Evolutionary conservation across 805 yeast genomes (phyloP).

Genomic region (Candida gorgasii): DNA sequence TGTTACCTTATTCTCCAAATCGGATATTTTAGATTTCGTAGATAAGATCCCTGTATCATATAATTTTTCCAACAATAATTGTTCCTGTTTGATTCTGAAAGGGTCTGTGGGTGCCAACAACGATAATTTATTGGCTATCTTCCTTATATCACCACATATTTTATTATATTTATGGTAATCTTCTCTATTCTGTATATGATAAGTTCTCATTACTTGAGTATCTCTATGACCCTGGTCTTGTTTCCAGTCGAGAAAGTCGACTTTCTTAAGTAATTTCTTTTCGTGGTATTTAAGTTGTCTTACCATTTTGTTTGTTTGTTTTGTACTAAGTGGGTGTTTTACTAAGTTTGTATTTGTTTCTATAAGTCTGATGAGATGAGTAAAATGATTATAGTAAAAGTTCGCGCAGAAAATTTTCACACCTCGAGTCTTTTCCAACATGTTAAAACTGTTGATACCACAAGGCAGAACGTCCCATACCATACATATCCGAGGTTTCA

Average conservation of each 20-base stretch:
- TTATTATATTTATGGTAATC: conserved; percentile 94
- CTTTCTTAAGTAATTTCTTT: conserved; percentile 90
- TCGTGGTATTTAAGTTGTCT: conserved; percentile 93
- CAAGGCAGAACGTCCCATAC: neutral
- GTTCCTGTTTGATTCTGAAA: conserved; percentile 84
- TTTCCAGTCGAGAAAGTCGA: conserved; percentile 96
- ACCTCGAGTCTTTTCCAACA: conserved; percentile 1
- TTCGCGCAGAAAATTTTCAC: conserved; percentile 1
- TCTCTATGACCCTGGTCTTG: conserved; percentile 95
- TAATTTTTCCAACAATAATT: conserved; percentile 80
- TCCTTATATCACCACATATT: conserved; percentile 88
- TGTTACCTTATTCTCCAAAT: conserved; percentile 85
- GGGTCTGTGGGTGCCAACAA: conserved; percentile 86
- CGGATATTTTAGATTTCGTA: conserved; percentile 87
- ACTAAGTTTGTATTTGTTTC: neutral
- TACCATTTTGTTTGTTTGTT: conserved; percentile 52
- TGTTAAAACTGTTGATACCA: conserved; percentile 6
- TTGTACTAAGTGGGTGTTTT: neutral
- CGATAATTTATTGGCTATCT: conserved; percentile 82
- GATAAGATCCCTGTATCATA: conserved; percentile 86
- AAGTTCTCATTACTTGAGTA: conserved; percentile 93
- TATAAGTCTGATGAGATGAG: neutral
- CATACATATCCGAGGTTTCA: neutral
- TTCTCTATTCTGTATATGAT: conserved; percentile 91
- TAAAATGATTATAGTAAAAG: neutral